Evolutionary conservation across 2,329 filamentous ascomycete species (phyloP), one percentile per base, ranked within the genome.

Genomic region (Sporothrix curviconia): DNA sequence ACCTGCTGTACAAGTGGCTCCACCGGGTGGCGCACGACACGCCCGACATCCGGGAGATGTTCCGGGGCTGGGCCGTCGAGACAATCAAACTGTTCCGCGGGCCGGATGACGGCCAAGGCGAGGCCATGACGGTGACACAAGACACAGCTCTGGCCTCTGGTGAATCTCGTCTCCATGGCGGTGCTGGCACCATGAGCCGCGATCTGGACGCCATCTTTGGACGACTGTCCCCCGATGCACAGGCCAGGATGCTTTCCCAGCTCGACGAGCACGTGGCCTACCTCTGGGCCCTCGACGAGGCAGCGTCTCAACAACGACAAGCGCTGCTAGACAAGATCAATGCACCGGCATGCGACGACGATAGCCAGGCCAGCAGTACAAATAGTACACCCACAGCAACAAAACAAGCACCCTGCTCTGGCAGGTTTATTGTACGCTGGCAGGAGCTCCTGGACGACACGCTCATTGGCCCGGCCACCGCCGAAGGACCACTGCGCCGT

Each of bases 351-450:
- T 11, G 37, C 44, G 34, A 17, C 46, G 28, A 17, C 32, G 22
- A 8, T 12, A 43, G 8, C 15, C n/a, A n/a, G n/a, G n/a, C n/a
- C n/a, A n/a, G n/a, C n/a, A n/a, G n/a, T n/a, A n/a, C n/a, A n/a
- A n/a, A n/a, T n/a, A n/a, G n/a, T n/a, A n/a, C n/a, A n/a, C n/a
- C n/a, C n/a, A 3, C 7, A 17, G n/a, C 17, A 1, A 19, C 34
- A 7, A 54, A 49, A 12, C 14, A 30, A 12, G 15, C 30, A 55
- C 77, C 76, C 24, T 87, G 87, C 0, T 87, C 89, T 0, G 89
- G 89, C 1, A 81, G 87, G 47, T 92, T 87, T 66, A 78, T 91
- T 24, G 77, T 81, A 1, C 79, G 83, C 51, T 92, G 89, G 88
- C 85, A 90, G 67, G 74, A 80, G 1, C 74, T 91, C 7, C 74